Evolutionary conservation across 2,329 filamentous ascomycete species (phyloP).

Genomic region (Pyricularia pennisetigena): DNA sequence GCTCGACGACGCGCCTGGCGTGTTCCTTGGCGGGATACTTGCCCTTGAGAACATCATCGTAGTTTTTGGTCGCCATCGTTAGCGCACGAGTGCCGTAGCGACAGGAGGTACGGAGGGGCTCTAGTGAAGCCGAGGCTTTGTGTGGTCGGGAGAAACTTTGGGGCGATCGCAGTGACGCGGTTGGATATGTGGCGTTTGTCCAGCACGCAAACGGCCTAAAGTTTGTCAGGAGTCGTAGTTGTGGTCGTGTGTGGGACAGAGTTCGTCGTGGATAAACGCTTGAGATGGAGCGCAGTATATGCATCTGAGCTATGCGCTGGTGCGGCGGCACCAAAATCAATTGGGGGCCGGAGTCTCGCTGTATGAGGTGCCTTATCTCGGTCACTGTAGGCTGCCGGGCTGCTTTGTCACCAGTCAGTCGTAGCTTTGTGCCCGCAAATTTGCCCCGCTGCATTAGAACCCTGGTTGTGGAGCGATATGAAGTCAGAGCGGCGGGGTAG

Average conservation of each 20-base stretch:
- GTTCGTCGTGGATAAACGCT: not conserved
- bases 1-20: conserved; percentile 71
- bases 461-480: not conserved
- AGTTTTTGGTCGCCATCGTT: conserved; percentile 17
- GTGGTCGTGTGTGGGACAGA: not conserved
- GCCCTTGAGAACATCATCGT: conserved; percentile 43
- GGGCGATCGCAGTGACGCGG: not conserved
- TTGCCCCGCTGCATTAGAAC: not conserved
- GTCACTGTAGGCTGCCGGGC: not conserved
- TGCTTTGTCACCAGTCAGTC: not conserved
- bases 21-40: conserved; percentile 82
- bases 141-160: not conserved
- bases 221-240: not conserved
- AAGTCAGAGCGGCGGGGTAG: not conserved
- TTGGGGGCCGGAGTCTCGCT: not conserved
- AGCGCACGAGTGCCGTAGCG: not conserved
- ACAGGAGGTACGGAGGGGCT: not conserved
- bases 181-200: not conserved
- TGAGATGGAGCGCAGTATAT: not conserved
- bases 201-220: not conserved
- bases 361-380: not conserved
- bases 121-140: not conserved
- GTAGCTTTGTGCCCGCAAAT: not conserved
- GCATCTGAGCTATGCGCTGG: not conserved
- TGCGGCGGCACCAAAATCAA: not conserved